Percentiles rank a stretch among this genome's conserved stretches.
phyloP scores from a whole-genome alignment of 164 flowering plant species.

The Piper longum region DNA sequence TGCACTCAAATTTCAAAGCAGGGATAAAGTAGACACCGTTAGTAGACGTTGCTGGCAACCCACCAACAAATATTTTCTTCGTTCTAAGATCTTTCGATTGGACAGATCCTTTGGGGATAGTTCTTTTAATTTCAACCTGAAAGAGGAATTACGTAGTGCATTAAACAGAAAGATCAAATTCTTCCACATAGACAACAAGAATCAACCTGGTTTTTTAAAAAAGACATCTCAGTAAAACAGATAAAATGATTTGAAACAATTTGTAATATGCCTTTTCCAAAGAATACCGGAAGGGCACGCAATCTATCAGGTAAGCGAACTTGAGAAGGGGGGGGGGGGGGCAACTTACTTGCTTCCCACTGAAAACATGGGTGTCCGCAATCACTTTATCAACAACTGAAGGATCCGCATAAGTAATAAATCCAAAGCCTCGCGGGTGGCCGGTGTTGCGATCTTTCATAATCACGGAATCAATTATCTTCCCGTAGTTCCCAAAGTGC shows the following conservation, averaged over 20 bases:
- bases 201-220: too few species aligned
- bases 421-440: constrained; percentile 89
- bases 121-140: constrained; percentile 88
- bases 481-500: constrained; percentile 84
- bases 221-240: too few species aligned
- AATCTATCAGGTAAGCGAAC: background rate
- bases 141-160: too few species aligned
- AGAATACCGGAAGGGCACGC: too few species aligned
- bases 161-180: too few species aligned
- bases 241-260: too few species aligned
- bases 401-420: constrained; percentile 83
- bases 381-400: constrained; percentile 80
- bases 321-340: too few species aligned
- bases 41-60: constrained; percentile 54
- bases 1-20: background rate
- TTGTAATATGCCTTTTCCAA: too few species aligned
- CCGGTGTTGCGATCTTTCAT: constrained; percentile 75
- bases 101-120: constrained; percentile 77
- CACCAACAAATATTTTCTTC: constrained; percentile 95
- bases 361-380: constrained; percentile 60
- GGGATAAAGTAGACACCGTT: constrained; percentile 36
- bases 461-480: constrained; percentile 77
- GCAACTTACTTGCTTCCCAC: constrained; percentile 62
- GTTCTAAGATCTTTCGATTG: constrained; percentile 74
- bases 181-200: too few species aligned